A percentile compares a stretch with the other conserved stretches of the same genome.
Evolutionary conservation across 139 green algal genomes (phyloP).

Genomic region (Diplosphaera chodatii): DNA sequence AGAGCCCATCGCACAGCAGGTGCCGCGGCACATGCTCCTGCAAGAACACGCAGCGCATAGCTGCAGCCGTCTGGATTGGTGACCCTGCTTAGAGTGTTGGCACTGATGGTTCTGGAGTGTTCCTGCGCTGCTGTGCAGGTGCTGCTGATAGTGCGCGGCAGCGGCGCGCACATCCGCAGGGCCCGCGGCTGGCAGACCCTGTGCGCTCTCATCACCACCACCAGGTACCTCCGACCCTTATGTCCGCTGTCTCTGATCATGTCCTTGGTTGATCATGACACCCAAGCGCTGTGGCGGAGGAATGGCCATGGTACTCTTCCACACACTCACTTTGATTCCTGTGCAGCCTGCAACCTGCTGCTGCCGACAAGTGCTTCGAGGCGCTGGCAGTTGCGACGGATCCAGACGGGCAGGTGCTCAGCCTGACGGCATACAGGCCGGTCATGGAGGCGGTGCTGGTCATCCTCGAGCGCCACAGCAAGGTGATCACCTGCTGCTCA

Average conservation of each 20-base stretch:
- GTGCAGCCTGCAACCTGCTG: conserved; percentile 27
- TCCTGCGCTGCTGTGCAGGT: conserved; percentile 27
- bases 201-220: conserved; percentile 71
- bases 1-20: conserved; percentile 43
- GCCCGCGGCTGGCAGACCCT: conserved; percentile 77
- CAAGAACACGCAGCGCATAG: too few species aligned
- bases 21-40: too few species aligned
- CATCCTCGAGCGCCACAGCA: conserved; percentile 50
- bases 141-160: conserved; percentile 50
- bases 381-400: conserved; percentile 16
- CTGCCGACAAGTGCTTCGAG: conserved; percentile 22
- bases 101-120: too few species aligned
- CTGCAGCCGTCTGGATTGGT: too few species aligned
- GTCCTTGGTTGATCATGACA: too few species aligned
- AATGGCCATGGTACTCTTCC: too few species aligned
- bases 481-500: too few species aligned
- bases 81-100: too few species aligned
- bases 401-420: conserved; percentile 1
- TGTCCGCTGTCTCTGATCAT: too few species aligned
- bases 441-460: conserved; percentile 42
- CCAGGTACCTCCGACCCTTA: conserved; percentile 8
- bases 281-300: too few species aligned
- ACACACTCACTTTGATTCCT: too few species aligned
- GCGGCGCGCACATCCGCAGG: conserved; percentile 61
- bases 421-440: conserved; percentile 5